phyloP scores from a whole-genome alignment of 1,284 basidiomycete species.

The Ustilago shanxiensis region DNA sequence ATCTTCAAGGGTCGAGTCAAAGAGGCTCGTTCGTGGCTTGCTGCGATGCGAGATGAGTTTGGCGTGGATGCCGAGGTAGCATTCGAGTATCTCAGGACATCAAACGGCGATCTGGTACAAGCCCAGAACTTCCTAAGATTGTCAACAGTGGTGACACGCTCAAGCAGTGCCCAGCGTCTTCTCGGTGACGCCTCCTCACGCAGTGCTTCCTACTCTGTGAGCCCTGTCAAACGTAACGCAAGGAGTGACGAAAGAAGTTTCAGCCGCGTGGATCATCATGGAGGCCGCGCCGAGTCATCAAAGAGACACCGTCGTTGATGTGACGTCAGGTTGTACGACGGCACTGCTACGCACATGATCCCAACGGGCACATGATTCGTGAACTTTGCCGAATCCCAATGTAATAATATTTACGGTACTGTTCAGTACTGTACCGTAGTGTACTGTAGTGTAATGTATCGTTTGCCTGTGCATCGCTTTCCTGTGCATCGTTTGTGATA shows the following conservation, averaged over 20 bases:
- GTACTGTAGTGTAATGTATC: no score
- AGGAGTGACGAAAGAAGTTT: slow-evolving; percentile 9
- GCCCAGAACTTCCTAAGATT: slow-evolving; percentile 38
- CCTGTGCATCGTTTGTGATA: not conserved
- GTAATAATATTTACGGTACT: not conserved
- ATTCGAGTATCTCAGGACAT: slow-evolving; percentile 45
- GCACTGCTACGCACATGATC: not conserved
- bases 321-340: not conserved
- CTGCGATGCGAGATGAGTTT: slow-evolving; percentile 15
- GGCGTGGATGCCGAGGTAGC: slow-evolving; percentile 30
- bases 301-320: slow-evolving; percentile 16
- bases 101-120: slow-evolving; percentile 34
- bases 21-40: slow-evolving; percentile 34
- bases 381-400: no score
- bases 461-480: not conserved
- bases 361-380: no score
- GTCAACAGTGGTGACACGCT: slow-evolving; percentile 11
- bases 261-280: not conserved
- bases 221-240: slow-evolving; percentile 19
- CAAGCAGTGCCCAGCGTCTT: slow-evolving; percentile 9
- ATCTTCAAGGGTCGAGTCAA: slow-evolving; percentile 27
- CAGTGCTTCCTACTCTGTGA: slow-evolving; percentile 9
- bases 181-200: slow-evolving; percentile 1
- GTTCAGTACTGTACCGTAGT: no score
- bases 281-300: slow-evolving; percentile 5